Percentiles rank a stretch among this genome's conserved stretches.
These are phyloP conservation scores for Helichrysum umbraculigerum DNA, from an alignment of 129 eudicot species.

Conservation along the genomic window DNA sequence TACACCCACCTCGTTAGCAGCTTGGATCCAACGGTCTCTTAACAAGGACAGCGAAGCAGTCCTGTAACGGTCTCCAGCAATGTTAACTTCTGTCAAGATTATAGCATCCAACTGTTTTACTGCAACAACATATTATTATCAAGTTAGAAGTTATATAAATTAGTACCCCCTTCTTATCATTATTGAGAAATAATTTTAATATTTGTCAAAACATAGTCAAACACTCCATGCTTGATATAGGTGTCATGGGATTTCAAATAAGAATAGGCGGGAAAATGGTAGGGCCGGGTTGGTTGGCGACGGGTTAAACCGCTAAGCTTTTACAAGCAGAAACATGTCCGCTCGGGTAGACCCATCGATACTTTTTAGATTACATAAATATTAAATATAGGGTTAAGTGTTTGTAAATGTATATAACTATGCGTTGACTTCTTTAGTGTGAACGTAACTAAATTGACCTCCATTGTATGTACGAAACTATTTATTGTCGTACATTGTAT, in stretches of 20 bases:
- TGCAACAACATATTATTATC: slow-evolving; percentile 25
- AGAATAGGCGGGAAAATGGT: not conserved
- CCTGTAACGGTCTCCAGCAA: slow-evolving; percentile 70
- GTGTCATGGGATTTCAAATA: slow-evolving; percentile 2
- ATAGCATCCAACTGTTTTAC: slow-evolving; percentile 63
- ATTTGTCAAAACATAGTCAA: not conserved
- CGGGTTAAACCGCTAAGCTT: not conserved
- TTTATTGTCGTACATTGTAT: too few relatives aligned
- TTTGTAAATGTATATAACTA: too few relatives aligned
- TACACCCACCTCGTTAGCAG: slow-evolving; percentile 49
- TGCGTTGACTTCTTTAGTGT: too few relatives aligned
- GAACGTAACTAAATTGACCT: too few relatives aligned
- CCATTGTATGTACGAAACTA: too few relatives aligned
- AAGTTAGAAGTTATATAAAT: not conserved
- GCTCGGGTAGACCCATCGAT: not conserved
- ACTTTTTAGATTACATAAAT: slow-evolving; percentile 13
- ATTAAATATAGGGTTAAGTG: too few relatives aligned
- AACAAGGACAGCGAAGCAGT: slow-evolving; percentile 57
- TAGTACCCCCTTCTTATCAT: not conserved
- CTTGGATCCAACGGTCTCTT: slow-evolving; percentile 59
- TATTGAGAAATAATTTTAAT: not conserved
- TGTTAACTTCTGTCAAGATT: slow-evolving; percentile 68
- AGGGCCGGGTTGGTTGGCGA: not conserved
- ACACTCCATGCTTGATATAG: not conserved
- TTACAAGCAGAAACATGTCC: not conserved